A percentile compares a stretch with the other conserved stretches of the same genome.
Conservation (phyloP, 164 flowering plant species). For the Annona cherimola region DNA sequence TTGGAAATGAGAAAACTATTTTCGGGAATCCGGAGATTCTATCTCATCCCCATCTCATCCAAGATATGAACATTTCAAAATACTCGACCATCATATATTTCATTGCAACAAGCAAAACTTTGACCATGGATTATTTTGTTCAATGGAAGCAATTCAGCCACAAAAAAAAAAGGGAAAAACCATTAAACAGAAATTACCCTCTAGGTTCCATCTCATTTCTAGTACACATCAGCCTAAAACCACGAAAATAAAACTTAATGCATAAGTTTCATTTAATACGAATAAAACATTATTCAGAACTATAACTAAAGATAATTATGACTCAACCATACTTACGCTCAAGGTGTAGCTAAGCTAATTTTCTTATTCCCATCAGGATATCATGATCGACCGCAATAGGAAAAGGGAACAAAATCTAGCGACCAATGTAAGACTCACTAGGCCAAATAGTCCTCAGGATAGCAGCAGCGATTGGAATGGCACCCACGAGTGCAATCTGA, state of each 20-base stretch:
- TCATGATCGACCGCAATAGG: not conserved
- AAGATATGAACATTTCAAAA: too few relatives aligned
- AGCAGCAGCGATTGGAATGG: constrained; percentile 59
- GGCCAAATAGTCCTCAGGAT: constrained; percentile 55
- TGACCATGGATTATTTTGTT: too few relatives aligned
- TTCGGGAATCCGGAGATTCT: too few relatives aligned
- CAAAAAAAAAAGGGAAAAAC: too few relatives aligned
- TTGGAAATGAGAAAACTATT: too few relatives aligned
- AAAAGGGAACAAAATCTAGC: constrained; percentile 29
- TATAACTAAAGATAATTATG: constrained; percentile 3
- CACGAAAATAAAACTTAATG: constrained; percentile 2
- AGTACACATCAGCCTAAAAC: constrained; percentile 6
- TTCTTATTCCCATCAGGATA: not conserved
- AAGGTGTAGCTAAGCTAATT: constrained; percentile 4
- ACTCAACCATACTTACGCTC: constrained; percentile 7
- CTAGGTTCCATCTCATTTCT: constrained; percentile 24
- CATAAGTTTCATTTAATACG: constrained; percentile 3
- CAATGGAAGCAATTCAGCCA: not conserved
- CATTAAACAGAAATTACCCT: constrained; percentile 10
- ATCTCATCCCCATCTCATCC: too few relatives aligned
- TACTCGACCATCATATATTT: too few relatives aligned
- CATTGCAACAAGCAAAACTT: too few relatives aligned
- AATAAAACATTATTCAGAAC: constrained; percentile 5
- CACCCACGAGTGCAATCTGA: constrained; percentile 72
- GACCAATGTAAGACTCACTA: constrained; percentile 50